phyloP scores from a whole-genome alignment of 192 early-diverging fungal species.

The Coemansia sp. region DNA sequence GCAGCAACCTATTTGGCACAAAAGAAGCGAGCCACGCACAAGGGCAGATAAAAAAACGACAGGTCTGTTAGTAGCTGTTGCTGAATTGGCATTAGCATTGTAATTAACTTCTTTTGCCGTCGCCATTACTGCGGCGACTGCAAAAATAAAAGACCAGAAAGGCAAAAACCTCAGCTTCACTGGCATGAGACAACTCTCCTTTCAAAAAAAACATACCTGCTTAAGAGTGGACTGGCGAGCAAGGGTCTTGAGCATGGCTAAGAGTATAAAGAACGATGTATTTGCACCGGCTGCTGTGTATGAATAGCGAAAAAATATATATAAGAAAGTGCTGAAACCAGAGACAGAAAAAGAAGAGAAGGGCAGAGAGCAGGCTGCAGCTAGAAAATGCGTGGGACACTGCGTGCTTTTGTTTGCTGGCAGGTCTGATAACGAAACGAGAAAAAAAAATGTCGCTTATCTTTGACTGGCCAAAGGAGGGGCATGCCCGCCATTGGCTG shows the following conservation, averaged over 20 bases:
- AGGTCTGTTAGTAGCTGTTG: not conserved
- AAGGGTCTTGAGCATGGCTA: slow-evolving; percentile 38
- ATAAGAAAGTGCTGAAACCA: not conserved
- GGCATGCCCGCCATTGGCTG: not conserved
- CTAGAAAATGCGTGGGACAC: slow-evolving; percentile 1
- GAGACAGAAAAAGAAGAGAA: slow-evolving; percentile 4
- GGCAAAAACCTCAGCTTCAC: too few species aligned
- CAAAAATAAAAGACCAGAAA: not conserved
- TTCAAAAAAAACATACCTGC: slow-evolving; percentile 35
- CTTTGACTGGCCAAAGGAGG: not conserved
- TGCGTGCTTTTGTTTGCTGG: not conserved
- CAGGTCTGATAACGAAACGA: not conserved
- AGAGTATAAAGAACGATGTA: not conserved
- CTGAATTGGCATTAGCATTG: not conserved
- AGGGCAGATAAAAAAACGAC: not conserved
- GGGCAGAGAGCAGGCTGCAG: not conserved
- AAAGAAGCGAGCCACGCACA: not conserved
- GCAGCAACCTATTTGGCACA: slow-evolving; percentile 38
- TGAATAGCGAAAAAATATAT: slow-evolving; percentile 8
- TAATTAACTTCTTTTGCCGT: not conserved
- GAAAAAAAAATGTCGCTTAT: not conserved
- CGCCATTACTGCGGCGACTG: not conserved
- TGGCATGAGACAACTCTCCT: too few species aligned
- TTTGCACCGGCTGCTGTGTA: not conserved
- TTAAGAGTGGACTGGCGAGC: slow-evolving; percentile 44